Evolutionary conservation across 2,329 filamentous ascomycete species (phyloP).

Genomic region (Colletotrichum zoysiae): DNA sequence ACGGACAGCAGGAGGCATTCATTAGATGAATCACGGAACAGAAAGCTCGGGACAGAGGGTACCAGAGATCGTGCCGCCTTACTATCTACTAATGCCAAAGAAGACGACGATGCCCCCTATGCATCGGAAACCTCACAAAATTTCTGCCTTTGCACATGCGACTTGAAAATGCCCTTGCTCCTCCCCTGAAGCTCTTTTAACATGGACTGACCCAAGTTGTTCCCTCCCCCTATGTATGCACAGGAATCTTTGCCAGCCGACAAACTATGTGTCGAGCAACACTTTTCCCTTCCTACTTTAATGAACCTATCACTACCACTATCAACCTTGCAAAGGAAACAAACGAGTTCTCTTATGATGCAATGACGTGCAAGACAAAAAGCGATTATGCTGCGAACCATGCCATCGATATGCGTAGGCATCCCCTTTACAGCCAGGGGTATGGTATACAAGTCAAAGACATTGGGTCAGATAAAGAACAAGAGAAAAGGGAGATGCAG

Average conservation of each 20-base stretch:
- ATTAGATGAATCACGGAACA: slow-evolving; percentile 17
- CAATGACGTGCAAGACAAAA: background rate
- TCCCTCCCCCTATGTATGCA: background rate
- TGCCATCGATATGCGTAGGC: background rate
- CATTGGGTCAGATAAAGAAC: background rate
- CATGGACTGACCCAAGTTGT: background rate
- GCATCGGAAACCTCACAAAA: background rate
- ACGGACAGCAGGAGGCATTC: slow-evolving; percentile 9
- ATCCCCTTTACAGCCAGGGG: background rate
- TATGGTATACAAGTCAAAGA: slow-evolving; percentile 15
- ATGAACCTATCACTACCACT: background rate
- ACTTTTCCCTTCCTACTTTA: background rate
- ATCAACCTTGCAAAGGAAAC: background rate
- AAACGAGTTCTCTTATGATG: background rate
- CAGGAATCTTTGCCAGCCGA: background rate
- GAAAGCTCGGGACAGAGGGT: slow-evolving; percentile 12
- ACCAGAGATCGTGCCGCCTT: slow-evolving; percentile 3
- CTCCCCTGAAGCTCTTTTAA: background rate
- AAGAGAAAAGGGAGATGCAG: background rate
- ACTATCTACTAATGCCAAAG: slow-evolving; percentile 18
- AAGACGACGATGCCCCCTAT: slow-evolving; percentile 11
- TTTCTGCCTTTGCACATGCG: background rate
- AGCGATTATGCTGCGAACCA: background rate
- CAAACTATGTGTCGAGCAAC: background rate
- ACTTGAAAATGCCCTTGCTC: background rate